Evolutionary conservation across 441 rosid species (phyloP).

Genomic region (Omphalea diandra): DNA sequence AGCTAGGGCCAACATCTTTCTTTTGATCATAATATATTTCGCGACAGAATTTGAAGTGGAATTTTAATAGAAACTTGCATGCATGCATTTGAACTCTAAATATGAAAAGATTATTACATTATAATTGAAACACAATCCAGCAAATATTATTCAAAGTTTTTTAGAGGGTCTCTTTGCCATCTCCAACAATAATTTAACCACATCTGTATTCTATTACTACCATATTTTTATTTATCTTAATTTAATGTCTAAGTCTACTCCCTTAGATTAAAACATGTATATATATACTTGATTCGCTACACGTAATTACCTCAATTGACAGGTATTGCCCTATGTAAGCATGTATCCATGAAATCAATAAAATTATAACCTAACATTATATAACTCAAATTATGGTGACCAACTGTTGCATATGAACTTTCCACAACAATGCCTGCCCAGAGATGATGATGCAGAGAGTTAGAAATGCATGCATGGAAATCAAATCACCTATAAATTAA

Average conservation of each 20-base stretch:
- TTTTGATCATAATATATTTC: too few species aligned
- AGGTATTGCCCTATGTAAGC: slow-evolving; percentile 23
- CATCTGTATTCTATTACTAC: slow-evolving; percentile 28
- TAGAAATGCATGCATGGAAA: too few species aligned
- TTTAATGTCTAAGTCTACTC: slow-evolving; percentile 31
- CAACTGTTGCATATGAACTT: slow-evolving; percentile 23
- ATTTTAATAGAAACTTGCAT: neutral
- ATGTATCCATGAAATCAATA: neutral
- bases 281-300: slow-evolving; percentile 36
- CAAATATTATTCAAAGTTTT: slow-evolving; percentile 43
- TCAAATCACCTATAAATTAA: too few species aligned
- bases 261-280: slow-evolving; percentile 10
- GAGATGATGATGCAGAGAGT: neutral
- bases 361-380: neutral
- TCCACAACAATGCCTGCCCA: slow-evolving; percentile 8
- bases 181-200: slow-evolving; percentile 50
- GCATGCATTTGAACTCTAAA: slow-evolving; percentile 7
- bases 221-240: neutral
- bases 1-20: too few species aligned
- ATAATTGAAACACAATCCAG: neutral
- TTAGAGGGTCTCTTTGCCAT: slow-evolving; percentile 31
- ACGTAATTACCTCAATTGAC: slow-evolving; percentile 42
- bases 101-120: neutral
- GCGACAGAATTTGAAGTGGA: too few species aligned
- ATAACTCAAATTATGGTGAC: neutral